phyloP scores from a whole-genome alignment of 768 basidiomycete genomes.

The Mycena olivaceomarginata region DNA sequence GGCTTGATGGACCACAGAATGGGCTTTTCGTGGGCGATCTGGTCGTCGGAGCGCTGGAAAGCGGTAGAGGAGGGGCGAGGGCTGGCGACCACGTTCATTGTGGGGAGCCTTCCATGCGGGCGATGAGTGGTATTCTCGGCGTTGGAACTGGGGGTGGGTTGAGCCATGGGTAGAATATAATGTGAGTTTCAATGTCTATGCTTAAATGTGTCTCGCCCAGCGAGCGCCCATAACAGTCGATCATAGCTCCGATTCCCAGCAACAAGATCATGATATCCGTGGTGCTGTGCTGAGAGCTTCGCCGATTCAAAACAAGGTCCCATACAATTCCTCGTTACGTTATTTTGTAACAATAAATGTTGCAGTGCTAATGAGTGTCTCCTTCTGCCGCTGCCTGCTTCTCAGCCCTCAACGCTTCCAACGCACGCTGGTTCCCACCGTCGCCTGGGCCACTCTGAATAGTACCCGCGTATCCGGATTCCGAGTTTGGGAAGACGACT shows the following conservation, averaged over 20 bases:
- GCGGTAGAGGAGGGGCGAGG: neutral
- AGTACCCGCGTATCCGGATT: neutral
- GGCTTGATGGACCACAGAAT: constrained; percentile 2
- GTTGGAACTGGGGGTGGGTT: neutral
- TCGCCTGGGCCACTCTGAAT: neutral
- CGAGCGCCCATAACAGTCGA: no score
- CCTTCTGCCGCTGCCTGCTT: no score
- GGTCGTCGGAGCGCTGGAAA: neutral
- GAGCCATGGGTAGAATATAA: neutral
- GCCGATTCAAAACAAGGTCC: no score
- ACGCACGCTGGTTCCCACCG: neutral
- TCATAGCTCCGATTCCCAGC: no score
- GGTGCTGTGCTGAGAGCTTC: no score
- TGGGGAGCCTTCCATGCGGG: neutral
- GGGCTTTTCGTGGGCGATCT: neutral
- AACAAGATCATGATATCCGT: no score
- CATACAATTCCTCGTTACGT: no score
- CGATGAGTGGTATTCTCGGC: neutral
- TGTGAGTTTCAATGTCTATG: no score
- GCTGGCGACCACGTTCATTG: constrained; percentile 3
- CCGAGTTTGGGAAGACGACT: neutral
- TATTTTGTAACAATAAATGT: no score
- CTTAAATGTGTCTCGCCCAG: no score
- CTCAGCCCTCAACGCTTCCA: constrained; percentile 13
- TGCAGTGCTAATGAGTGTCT: no score